A percentile compares a stretch with the other conserved stretches of the same genome.
Evolutionary conservation across 1,284 basidiomycete genomes (phyloP).

Genomic region (Agaricales sp.): DNA sequence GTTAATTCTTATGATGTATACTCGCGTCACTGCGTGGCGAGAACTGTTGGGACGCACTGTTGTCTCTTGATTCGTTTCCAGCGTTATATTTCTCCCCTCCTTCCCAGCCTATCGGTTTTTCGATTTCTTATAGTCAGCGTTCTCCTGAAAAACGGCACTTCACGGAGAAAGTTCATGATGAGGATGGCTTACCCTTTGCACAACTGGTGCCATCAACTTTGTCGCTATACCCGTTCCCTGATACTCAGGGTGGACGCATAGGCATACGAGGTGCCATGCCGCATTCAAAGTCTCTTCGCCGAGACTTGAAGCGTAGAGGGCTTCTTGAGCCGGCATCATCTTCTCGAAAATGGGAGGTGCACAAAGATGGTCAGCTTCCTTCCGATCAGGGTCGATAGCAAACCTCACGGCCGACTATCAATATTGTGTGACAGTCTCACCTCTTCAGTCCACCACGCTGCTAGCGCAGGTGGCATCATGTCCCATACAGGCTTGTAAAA

Average conservation of each 20-base stretch:
- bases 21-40: not conserved
- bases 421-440: no score
- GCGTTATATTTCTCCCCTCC: not conserved
- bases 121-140: no score
- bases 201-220: not conserved
- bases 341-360: no score
- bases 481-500: not conserved
- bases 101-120: not conserved
- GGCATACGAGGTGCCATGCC: not conserved
- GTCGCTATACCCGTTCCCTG: not conserved
- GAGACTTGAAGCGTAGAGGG: not conserved
- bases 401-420: no score
- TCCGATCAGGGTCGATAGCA: no score
- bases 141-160: not conserved
- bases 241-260: not conserved
- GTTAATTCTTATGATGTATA: not conserved
- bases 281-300: not conserved
- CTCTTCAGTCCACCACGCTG: constrained; percentile 1
- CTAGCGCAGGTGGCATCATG: not conserved
- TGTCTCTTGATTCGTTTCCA: not conserved
- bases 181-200: not conserved
- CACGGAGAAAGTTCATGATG: not conserved
- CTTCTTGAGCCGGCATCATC: not conserved
- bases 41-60: not conserved
- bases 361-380: no score